Evolutionary conservation across 805 yeast genomes (phyloP).

Genomic region (Ogataea naganishii): DNA sequence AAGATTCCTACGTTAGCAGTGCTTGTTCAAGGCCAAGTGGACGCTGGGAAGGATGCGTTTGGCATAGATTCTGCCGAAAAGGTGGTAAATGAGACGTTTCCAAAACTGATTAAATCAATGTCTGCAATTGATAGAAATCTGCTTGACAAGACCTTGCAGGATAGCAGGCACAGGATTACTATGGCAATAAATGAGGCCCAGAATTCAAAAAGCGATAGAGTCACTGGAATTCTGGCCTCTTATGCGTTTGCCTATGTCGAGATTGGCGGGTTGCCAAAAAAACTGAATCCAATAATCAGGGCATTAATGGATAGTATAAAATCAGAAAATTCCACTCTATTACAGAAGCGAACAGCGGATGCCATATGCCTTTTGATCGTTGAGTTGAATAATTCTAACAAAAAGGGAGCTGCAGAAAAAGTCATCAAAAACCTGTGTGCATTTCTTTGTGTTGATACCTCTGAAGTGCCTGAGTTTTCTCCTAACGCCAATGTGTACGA

Average conservation of each 20-base stretch:
- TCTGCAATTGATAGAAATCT: constrained; percentile 63
- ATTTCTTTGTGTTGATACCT: constrained; percentile 88
- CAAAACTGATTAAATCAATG: constrained; percentile 53
- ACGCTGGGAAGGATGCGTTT: constrained; percentile 92
- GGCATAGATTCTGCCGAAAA: constrained; percentile 69
- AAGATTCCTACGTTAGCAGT: constrained; percentile 80
- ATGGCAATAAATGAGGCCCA: constrained; percentile 65
- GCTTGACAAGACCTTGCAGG: constrained; percentile 66
- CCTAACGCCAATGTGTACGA: constrained; percentile 49
- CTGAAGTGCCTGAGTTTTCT: constrained; percentile 88
- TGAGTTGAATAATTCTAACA: constrained; percentile 47
- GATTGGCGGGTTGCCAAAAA: constrained; percentile 66
- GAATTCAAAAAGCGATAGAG: constrained; percentile 39
- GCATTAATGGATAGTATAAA: constrained; percentile 90
- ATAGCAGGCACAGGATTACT: constrained; percentile 60
- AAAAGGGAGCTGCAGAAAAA: constrained; percentile 75
- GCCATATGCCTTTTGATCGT: constrained; percentile 58
- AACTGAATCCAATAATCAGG: constrained; percentile 81
- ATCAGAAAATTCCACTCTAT: constrained; percentile 51
- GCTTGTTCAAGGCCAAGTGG: constrained; percentile 87
- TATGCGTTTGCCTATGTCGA: constrained; percentile 68
- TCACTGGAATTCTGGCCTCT: constrained; percentile 57
- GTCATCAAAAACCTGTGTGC: constrained; percentile 87
- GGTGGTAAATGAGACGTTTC: constrained; percentile 53
- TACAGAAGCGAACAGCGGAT: constrained; percentile 66